Base-by-base conservation (phyloP, 2,329 filamentous ascomycete species). In the Tothia fuscella region DNA sequence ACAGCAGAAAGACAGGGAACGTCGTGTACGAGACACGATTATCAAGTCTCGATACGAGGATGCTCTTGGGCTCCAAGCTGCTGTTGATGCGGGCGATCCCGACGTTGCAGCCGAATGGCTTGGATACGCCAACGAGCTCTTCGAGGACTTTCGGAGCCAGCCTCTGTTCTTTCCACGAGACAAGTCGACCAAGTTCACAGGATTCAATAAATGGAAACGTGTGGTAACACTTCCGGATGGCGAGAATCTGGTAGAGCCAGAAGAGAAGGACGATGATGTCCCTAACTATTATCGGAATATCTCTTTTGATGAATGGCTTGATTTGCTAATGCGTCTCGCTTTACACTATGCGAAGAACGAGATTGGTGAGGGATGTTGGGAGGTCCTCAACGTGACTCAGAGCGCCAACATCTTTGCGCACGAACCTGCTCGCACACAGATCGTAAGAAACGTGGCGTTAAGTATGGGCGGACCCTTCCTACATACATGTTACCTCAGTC, bases 261-360 rank as follows among this genome's bases (percentile, higher is more conserved):
- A 37, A 28, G 40, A 19, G 14, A 17, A 40, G 31, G 38, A 40
- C 12, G 41, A 24, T 13, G 55, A 53, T 13, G 57, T 69, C 28
- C 72, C 73, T 2, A 59, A 60, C 35, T 67, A 71, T 45, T 88
- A 86, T 54, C 80, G 85, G 49, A 82, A 82, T 6, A 83, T 96
- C 35, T 67, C 78, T 0, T 94, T 96, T 54, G 70, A 79, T 44
- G 72, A 78, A 35, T 98, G 91, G 91, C 72, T 95, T 3, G 83
- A 93, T 50, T 71, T 94, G 1, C 94, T 98, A 56, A 72, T 93
- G 26, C 83, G 91, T 53, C 93, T 93, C 56, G 82, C 87, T 3
- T 70, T 95, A 36, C 70, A 80, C 4, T 71, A 91, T 24, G 82
- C 87, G 6, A 73, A 76, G 31, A 65, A 70, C 16, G 78, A 78